Evolutionary conservation across 176 grass and related monocot genomes (phyloP).

Genomic region (Alloteropsis semialata): DNA sequence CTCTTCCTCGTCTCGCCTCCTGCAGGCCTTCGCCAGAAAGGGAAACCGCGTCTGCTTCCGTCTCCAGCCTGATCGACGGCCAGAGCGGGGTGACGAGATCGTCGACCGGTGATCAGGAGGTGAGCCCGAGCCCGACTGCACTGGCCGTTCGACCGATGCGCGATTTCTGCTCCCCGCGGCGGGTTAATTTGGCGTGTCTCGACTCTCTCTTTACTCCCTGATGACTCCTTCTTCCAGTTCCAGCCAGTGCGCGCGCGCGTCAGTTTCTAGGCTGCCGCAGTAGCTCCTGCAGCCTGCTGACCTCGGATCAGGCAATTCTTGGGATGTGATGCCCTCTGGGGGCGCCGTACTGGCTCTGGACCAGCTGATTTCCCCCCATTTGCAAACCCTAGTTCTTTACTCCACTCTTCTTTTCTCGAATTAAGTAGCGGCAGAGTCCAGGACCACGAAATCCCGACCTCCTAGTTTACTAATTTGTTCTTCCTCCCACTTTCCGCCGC

Average conservation of each 20-base stretch:
- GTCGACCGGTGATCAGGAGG: constrained; percentile 6
- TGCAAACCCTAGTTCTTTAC: constrained; percentile 36
- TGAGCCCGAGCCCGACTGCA: background rate
- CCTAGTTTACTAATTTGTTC: background rate
- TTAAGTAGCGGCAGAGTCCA: constrained; percentile 1
- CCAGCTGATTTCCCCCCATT: constrained; percentile 7
- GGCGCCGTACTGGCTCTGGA: constrained; percentile 21
- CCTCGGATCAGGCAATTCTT: constrained; percentile 34
- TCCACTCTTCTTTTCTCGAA: background rate
- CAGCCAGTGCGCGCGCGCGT: background rate
- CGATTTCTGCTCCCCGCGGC: background rate
- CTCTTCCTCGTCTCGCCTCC: background rate
- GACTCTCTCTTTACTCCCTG: no score
- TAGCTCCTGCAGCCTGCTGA: constrained; percentile 13
- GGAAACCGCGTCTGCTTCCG: background rate
- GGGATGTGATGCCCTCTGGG: background rate
- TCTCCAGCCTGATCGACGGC: background rate
- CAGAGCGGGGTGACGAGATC: background rate
- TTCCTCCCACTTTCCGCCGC: background rate
- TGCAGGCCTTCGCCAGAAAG: background rate
- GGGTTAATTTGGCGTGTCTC: background rate
- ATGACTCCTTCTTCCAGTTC: background rate
- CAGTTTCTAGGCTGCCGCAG: constrained; percentile 6
- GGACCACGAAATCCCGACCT: constrained; percentile 12
- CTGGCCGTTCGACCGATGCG: background rate